A percentile compares a stretch with the other conserved stretches of the same genome.
These are phyloP conservation scores for Solanum dulcamara DNA, from an alignment of 257 asterid species.

Conservation along the genomic window DNA sequence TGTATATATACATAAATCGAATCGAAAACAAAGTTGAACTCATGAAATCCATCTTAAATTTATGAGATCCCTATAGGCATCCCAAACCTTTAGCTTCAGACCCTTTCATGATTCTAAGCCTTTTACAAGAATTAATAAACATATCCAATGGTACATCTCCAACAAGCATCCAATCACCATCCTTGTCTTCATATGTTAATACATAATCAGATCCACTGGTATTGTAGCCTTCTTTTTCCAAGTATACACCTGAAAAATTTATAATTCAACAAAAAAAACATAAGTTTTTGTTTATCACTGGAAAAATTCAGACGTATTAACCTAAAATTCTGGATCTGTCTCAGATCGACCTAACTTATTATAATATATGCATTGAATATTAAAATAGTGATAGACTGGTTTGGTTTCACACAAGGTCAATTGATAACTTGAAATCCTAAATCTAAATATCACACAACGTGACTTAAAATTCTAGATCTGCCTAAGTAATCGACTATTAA, in stretches of 20 bases:
- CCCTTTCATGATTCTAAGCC: neutral
- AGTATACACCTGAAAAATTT: neutral
- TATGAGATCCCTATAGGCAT: neutral
- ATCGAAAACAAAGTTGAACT: neutral
- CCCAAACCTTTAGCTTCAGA: neutral
- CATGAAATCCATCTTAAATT: neutral
- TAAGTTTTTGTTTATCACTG: neutral
- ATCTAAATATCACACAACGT: neutral
- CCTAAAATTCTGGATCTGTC: neutral
- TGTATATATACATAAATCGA: neutral
- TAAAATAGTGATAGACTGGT: neutral
- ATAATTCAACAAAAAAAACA: neutral
- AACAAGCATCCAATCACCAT: slow-evolving; percentile 2
- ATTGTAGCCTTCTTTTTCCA: neutral
- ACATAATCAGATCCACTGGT: neutral
- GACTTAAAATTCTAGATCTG: neutral
- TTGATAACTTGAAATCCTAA: neutral
- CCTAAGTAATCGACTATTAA: rapidly evolving
- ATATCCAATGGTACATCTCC: neutral
- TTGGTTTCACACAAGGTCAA: neutral
- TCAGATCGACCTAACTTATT: neutral
- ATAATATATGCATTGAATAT: neutral
- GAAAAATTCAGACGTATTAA: neutral
- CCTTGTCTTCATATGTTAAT: neutral
- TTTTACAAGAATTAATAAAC: neutral